Base-by-base conservation (phyloP, 2,329 filamentous ascomycete genomes). In the Sclerotinia spermophila region DNA sequence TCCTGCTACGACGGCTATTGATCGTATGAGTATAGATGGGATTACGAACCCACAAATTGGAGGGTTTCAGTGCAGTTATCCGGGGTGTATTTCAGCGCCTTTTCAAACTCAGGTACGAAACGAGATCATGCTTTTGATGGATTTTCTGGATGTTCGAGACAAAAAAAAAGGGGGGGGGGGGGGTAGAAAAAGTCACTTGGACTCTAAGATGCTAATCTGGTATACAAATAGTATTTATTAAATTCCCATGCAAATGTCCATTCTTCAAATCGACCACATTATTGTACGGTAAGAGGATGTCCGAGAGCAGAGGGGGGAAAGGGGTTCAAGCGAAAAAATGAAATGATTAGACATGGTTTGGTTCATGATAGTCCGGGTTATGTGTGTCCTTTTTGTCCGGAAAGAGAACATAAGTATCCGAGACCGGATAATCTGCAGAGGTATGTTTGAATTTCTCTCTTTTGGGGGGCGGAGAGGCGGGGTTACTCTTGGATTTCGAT, bases 291-390 rank as follows among this genome's bases (percentile, higher is more conserved):
- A 0, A 82, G 83, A 64, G 87, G 85, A 0, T 91, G 89, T 75
- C 82, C 87, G n/a, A 84, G 89, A 66, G 86, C 85, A 64, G 86
- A 89, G 77, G 85, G 86, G 2, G 89, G 89, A 5, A 89, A 88
- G 74, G 89, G 89, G 0, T 92, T 92, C 79, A 91, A 91, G 79
- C 84, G 89, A 71, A 91, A 91, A 79, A 91, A 91, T 75, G 89
- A 91, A 78, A 90, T 91, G 89, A 91, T 91, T 61, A 82, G 89
- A 40, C 89, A 91, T 78, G 94, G 95, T 1, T 86, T 98, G 4
- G 96, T 98, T 5, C 96, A 99, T 78, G 91, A 94, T 74, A 97
- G 93, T 11, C 96, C 96, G 1, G 95, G 95, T 72, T 99, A 98
- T 78, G 90, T 97, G 42, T 99, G 96, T 80, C 96, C 96, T 0